phyloP scores from a whole-genome alignment of 2,329 filamentous ascomycete genomes.

The Cercospora sp. region DNA sequence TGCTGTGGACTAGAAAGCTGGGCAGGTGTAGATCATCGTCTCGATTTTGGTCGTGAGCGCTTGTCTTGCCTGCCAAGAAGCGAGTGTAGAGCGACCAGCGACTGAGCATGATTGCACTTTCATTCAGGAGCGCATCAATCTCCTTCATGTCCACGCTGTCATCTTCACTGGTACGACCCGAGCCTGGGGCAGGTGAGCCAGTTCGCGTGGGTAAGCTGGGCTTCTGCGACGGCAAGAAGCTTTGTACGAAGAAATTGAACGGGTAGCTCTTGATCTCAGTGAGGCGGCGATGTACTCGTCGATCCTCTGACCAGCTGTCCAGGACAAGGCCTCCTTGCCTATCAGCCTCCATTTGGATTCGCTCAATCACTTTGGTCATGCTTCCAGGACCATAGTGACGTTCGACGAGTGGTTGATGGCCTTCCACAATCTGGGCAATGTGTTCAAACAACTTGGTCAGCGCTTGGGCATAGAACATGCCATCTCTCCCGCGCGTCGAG shows the following conservation, averaged over 20 bases:
- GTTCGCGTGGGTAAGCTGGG: conserved; percentile 61
- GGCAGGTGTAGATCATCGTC: conserved; percentile 61
- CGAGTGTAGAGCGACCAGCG: conserved; percentile 90
- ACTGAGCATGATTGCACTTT: conserved; percentile 88
- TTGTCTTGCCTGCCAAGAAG: conserved; percentile 84
- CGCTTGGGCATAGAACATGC: conserved; percentile 87
- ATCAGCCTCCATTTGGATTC: conserved; percentile 90
- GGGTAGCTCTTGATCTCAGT: conserved; percentile 98
- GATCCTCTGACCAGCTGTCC: conserved; percentile 92
- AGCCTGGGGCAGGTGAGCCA: conserved; percentile 68
- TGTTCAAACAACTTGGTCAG: conserved; percentile 94
- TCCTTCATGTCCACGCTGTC: conserved; percentile 97
- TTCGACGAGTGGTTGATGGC: conserved; percentile 86
- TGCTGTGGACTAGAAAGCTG: conserved; percentile 73
- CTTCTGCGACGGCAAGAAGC: conserved; percentile 75
- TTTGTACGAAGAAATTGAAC: conserved; percentile 95
- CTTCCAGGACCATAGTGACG: conserved; percentile 88
- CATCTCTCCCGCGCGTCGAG: conserved; percentile 65
- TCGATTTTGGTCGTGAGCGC: conserved; percentile 21
- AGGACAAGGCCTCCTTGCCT: conserved; percentile 94
- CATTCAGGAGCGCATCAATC: conserved; percentile 80
- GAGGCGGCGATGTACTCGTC: conserved; percentile 77
- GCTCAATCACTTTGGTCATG: conserved; percentile 92
- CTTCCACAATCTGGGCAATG: conserved; percentile 93
- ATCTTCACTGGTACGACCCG: conserved; percentile 72